phyloP scores from a whole-genome alignment of 78 protist species.

The Dictyostelium firmibasis region DNA sequence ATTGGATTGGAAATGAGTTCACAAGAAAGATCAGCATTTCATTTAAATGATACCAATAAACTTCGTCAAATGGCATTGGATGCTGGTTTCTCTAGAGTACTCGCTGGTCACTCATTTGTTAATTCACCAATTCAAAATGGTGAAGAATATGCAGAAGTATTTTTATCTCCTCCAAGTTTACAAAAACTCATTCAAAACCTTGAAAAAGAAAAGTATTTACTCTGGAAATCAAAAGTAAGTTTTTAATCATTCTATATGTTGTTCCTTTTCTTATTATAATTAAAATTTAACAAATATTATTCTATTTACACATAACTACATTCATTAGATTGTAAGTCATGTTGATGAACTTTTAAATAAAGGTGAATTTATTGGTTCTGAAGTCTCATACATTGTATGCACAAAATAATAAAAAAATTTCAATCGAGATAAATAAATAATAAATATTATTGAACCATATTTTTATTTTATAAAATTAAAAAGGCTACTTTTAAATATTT shows the following conservation, averaged over 20 bases:
- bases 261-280: too few relatives aligned
- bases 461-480: too few relatives aligned
- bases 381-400: slow-evolving; percentile 36
- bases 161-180: slow-evolving; percentile 12
- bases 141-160: slow-evolving; percentile 5
- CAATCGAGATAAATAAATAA: too few relatives aligned
- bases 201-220: slow-evolving; percentile 1
- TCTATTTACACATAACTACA: too few relatives aligned
- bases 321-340: neutral
- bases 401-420: slow-evolving; percentile 20
- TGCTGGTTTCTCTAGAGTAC: slow-evolving; percentile 52
- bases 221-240: slow-evolving; percentile 10
- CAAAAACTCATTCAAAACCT: neutral
- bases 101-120: slow-evolving; percentile 4
- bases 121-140: slow-evolving; percentile 8
- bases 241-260: too few relatives aligned
- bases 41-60: slow-evolving; percentile 10
- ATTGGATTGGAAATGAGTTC: neutral
- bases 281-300: too few relatives aligned
- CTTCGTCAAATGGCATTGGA: slow-evolving; percentile 40
- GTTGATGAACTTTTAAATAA: slow-evolving; percentile 26
- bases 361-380: slow-evolving; percentile 40
- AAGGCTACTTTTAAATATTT: too few relatives aligned
- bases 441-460: too few relatives aligned
- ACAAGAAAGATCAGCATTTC: slow-evolving; percentile 7